Evolutionary conservation across 495 filamentous ascomycete genomes (phyloP).

Genomic region (Copromyces sp.): DNA sequence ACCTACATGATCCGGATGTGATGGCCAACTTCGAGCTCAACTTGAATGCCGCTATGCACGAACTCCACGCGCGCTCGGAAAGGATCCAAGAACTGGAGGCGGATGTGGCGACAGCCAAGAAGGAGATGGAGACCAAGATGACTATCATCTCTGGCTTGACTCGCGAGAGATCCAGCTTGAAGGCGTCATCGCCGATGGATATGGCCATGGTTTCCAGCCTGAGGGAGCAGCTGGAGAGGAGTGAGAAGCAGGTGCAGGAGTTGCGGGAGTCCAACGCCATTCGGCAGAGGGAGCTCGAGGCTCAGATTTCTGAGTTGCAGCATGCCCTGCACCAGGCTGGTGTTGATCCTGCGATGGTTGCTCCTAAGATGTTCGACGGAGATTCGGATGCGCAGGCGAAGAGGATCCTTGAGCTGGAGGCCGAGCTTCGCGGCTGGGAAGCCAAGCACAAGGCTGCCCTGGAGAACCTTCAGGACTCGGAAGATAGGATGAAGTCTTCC

Average conservation of each 20-base stretch:
- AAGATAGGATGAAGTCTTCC: constrained; percentile 60
- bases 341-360: constrained; percentile 1
- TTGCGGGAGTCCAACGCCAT: constrained; percentile 61
- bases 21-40: constrained; percentile 92
- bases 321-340: constrained; percentile 39
- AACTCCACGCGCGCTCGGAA: constrained; percentile 77
- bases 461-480: constrained; percentile 60
- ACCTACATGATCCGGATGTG: constrained; percentile 68
- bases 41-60: constrained; percentile 84
- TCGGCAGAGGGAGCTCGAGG: constrained; percentile 63
- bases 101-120: constrained; percentile 73
- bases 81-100: constrained; percentile 80
- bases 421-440: constrained; percentile 67
- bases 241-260: constrained; percentile 65
- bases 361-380: constrained; percentile 14
- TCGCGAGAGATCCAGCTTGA: constrained; percentile 80
- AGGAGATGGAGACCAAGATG: constrained; percentile 93
- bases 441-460: constrained; percentile 60
- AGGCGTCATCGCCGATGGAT: constrained; percentile 70
- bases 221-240: constrained; percentile 77
- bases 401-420: constrained; percentile 62
- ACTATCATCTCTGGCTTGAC: constrained; percentile 90
- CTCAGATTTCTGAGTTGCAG: constrained; percentile 59
- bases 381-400: constrained; percentile 41
- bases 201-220: constrained; percentile 84